Conservation (phyloP, 2,329 filamentous ascomycete species). For the Cytospora leucostoma region DNA sequence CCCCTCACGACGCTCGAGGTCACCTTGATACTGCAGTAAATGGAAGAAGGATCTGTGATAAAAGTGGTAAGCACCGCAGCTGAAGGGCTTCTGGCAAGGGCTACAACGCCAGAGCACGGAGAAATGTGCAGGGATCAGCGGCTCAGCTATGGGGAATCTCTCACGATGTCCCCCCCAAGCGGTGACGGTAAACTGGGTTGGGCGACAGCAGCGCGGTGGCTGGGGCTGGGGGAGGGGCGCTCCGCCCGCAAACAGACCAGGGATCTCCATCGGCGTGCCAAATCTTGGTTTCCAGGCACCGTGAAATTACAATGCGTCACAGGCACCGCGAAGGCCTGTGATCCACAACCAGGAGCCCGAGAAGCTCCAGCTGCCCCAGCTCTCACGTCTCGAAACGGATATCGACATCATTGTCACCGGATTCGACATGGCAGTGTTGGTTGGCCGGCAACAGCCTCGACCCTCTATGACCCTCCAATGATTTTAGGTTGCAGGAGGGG, state of each 20-base stretch:
- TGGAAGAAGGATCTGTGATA: neutral
- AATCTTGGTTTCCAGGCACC: slow-evolving; percentile 10
- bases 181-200: slow-evolving; percentile 15
- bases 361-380: slow-evolving; percentile 8
- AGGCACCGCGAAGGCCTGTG: no score
- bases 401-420: slow-evolving; percentile 5
- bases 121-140: neutral
- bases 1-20: no score
- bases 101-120: neutral
- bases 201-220: slow-evolving; percentile 15
- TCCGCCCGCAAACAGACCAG: neutral
- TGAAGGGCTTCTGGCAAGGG: neutral
- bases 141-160: neutral
- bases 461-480: neutral
- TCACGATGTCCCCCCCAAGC: slow-evolving; percentile 1
- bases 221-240: slow-evolving; percentile 8
- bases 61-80: neutral
- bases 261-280: slow-evolving; percentile 8
- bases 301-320: slow-evolving; percentile 11
- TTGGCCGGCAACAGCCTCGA: neutral
- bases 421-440: slow-evolving; percentile 3
- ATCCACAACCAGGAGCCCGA: slow-evolving; percentile 1
- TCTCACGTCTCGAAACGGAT: slow-evolving; percentile 2
- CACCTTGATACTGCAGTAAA: neutral
- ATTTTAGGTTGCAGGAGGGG: neutral